Conservation (phyloP, 129 eudicot genomes). For the Dittrichia graveolens region DNA sequence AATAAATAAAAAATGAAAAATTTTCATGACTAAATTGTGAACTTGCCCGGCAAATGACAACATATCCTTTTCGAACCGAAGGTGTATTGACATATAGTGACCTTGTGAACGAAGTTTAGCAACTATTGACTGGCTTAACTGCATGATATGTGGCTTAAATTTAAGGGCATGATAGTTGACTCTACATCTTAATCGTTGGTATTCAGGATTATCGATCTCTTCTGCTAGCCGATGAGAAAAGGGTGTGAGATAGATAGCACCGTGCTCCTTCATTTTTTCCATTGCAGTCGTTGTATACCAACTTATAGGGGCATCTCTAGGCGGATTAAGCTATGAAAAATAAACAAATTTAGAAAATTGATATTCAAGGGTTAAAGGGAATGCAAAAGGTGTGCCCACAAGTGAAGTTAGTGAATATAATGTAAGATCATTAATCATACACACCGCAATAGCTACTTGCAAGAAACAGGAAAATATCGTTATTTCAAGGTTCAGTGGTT, state of each 20-base stretch:
- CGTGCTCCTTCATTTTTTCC: constrained; percentile 88
- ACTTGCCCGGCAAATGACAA: constrained; percentile 93
- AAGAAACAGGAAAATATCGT: too few relatives aligned
- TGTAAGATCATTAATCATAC: background rate
- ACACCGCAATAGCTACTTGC: background rate
- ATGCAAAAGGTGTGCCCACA: background rate
- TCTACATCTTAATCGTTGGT: constrained; percentile 93
- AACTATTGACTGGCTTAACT: constrained; percentile 78
- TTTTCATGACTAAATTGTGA: constrained; percentile 4
- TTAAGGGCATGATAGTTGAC: constrained; percentile 95
- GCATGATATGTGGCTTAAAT: constrained; percentile 91
- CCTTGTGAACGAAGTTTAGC: constrained; percentile 82
- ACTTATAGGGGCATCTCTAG: constrained; percentile 87
- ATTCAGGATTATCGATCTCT: constrained; percentile 86
- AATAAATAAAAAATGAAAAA: background rate
- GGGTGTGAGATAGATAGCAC: constrained; percentile 92
- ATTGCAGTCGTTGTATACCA: constrained; percentile 86
- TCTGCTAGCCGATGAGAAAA: constrained; percentile 92
- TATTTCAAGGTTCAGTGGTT: too few relatives aligned
- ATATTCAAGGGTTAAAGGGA: background rate
- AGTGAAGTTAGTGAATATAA: background rate
- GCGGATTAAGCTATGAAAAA: constrained; percentile 65
- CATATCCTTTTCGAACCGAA: constrained; percentile 99
- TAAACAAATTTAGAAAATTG: background rate
- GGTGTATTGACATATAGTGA: constrained; percentile 96